phyloP scores from a whole-genome alignment of 2,329 filamentous ascomycete genomes.

The Anisogramma anomala region DNA sequence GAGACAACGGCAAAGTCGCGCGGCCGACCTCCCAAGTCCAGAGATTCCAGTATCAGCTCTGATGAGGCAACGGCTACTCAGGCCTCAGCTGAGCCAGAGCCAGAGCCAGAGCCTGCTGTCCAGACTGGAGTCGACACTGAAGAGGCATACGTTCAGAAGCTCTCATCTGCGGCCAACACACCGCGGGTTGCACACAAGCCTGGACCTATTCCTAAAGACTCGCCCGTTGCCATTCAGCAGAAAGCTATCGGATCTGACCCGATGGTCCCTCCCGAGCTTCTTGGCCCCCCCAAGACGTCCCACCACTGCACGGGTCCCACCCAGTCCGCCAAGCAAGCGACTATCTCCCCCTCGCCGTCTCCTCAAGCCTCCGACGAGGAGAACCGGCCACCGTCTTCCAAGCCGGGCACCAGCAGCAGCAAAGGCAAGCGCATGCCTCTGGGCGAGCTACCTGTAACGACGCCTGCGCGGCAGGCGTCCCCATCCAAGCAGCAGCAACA shows the following conservation, averaged over 20 bases:
- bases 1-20: constrained; percentile 19
- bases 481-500: constrained; percentile 20
- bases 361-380: constrained; percentile 71
- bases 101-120: constrained; percentile 1
- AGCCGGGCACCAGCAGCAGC: constrained; percentile 38
- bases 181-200: constrained; percentile 13
- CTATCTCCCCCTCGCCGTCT: constrained; percentile 51
- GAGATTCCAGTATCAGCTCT: constrained; percentile 5
- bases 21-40: constrained; percentile 23
- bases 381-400: constrained; percentile 63
- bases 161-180: constrained; percentile 5
- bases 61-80: not conserved
- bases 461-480: constrained; percentile 31
- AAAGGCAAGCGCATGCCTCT: constrained; percentile 34
- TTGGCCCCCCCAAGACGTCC: constrained; percentile 29
- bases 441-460: constrained; percentile 28
- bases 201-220: constrained; percentile 12
- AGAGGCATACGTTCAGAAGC: constrained; percentile 8
- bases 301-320: constrained; percentile 31
- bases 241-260: constrained; percentile 22
- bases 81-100: not conserved
- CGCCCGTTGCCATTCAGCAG: constrained; percentile 13
- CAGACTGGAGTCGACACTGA: constrained; percentile 11
- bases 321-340: constrained; percentile 40
- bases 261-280: constrained; percentile 11